Base-by-base conservation (phyloP, 148 eudicot genomes). In the Rhododendron kiyosumense region DNA sequence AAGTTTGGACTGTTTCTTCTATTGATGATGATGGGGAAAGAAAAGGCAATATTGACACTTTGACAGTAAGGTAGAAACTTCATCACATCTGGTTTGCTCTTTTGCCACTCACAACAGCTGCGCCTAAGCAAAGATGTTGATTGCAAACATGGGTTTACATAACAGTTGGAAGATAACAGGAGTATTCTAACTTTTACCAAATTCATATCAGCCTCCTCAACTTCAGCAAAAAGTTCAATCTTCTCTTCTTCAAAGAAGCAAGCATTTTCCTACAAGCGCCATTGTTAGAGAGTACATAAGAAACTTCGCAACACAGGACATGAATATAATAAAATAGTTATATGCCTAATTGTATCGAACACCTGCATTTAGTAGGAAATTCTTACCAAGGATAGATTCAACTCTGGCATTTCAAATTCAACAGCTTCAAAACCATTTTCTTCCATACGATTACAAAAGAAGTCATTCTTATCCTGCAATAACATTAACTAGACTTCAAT, bases 331-430 rank as follows among this genome's bases (percentile, higher is more conserved):
- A 69, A 10, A 69, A 28, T 69, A 69, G 73, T 65, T 65, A n/a
- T 4, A 28, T 69, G 36, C 17, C 75, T 13, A 12, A 79, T 48
- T 51, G 17, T 77, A 86, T 52, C 80, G 71, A 51, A n/a, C 51
- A 57, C 46, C 76, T 10, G 10, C 18, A 28, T 52, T 73, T 65
- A 52, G 73, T 57, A 22, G 41, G 28, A 85, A 48, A 82, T 17
- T 57, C 67, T 88, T 92, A 92, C 98, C 93, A 88, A 77, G 84
- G 91, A 85, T 81, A 87, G 84, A 87, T 89, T 89, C 85, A 92
- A 89, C 91, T 91, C 95, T 79, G 94, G 95, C 67, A 88, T 87
- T 90, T 96, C 99, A 85, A 96, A 93, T 87, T 90, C 90, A 15
- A 88, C 34, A 1, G 91, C 79, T 43, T 73, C 86, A 78, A 84